Percentiles rank a stretch among this genome's conserved stretches.
Evolutionary conservation across 2,329 filamentous ascomycete species (phyloP).

Genomic region (Penicillium capsulatum): DNA sequence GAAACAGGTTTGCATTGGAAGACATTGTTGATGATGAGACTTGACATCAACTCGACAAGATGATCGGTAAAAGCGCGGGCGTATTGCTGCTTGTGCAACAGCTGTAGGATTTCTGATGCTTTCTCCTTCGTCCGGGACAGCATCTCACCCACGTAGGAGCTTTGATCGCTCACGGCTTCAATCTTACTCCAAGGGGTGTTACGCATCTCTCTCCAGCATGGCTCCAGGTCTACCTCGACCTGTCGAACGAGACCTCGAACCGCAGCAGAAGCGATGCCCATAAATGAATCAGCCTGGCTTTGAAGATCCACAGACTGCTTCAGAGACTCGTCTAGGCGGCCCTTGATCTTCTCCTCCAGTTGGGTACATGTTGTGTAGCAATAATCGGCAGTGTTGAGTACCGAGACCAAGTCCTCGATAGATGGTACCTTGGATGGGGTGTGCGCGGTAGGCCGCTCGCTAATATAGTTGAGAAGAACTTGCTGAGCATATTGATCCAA

Average conservation of each 20-base stretch:
- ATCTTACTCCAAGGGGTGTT: slow-evolving; percentile 94
- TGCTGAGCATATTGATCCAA: slow-evolving; percentile 94
- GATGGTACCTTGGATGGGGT: slow-evolving; percentile 50
- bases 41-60: slow-evolving; percentile 81
- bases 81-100: slow-evolving; percentile 88
- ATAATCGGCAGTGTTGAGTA: slow-evolving; percentile 95
- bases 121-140: slow-evolving; percentile 67
- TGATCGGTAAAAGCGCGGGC: slow-evolving; percentile 93
- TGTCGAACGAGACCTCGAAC: slow-evolving; percentile 78
- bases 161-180: slow-evolving; percentile 90
- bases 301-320: slow-evolving; percentile 77
- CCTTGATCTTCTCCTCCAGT: slow-evolving; percentile 89
- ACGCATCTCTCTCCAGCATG: slow-evolving; percentile 93
- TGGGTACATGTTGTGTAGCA: slow-evolving; percentile 92
- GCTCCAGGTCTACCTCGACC: slow-evolving; percentile 77
- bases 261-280: slow-evolving; percentile 86
- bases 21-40: slow-evolving; percentile 74
- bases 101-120: slow-evolving; percentile 67
- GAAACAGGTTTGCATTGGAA: slow-evolving; percentile 87
- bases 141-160: slow-evolving; percentile 81
- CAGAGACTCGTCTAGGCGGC: slow-evolving; percentile 77
- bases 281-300: slow-evolving; percentile 88
- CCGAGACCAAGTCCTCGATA: slow-evolving; percentile 74
- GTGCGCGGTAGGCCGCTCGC: slow-evolving; percentile 54
- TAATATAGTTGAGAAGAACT: slow-evolving; percentile 71